Evolutionary conservation across 768 basidiomycete genomes (phyloP), one percentile per base, ranked within the genome.

Genomic region (Rhodotorula babjevae): DNA sequence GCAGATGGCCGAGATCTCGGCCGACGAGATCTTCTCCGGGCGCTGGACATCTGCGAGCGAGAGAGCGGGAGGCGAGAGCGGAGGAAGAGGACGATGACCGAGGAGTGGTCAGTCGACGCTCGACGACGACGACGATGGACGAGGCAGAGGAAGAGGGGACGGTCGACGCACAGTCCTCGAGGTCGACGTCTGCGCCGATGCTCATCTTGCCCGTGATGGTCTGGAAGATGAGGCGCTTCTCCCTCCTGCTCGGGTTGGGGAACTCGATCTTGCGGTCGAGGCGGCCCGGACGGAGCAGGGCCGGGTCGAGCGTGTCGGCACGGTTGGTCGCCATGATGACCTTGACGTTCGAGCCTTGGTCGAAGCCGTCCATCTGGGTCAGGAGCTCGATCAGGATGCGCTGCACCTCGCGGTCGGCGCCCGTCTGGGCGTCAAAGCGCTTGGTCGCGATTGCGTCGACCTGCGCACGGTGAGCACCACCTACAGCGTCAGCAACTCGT

Each of bases 301-400:
- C 96, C 69, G 96, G 96, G 82, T 99, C 96, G 44, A 99, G 86
- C 11, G 96, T 99, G 82, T 99, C 96, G 59, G 92, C 91, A 77
- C 96, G 90, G 83, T 99, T 99, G 56, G 96, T 99, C 40, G 96
- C 96, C 96, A 98, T 98, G 81, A 99, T 99, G 55, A 99, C 96
- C 88, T 99, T 98, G 80, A 99, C 96, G 78, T 94, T 98, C 80
- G 92, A 93, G 9, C 90, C 90, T 81, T 99, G 96, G 82, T 99
- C 96, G 82, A 99, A 99, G 74, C 96, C 96, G 78, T 99, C 96
- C 96, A 99, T 99, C 80, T 99, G 96, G 80, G 95, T 98, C 71
- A 99, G 85, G 67, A 99, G 84, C 82, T 99, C 96, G 21, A 99
- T 87, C 74, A 99, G 82, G 79, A 99, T 98, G 82, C 96, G 92